A percentile compares a stretch with the other conserved stretches of the same genome.
Evolutionary conservation across 257 asterid species (phyloP).

Genomic region (Petunia axillaris): DNA sequence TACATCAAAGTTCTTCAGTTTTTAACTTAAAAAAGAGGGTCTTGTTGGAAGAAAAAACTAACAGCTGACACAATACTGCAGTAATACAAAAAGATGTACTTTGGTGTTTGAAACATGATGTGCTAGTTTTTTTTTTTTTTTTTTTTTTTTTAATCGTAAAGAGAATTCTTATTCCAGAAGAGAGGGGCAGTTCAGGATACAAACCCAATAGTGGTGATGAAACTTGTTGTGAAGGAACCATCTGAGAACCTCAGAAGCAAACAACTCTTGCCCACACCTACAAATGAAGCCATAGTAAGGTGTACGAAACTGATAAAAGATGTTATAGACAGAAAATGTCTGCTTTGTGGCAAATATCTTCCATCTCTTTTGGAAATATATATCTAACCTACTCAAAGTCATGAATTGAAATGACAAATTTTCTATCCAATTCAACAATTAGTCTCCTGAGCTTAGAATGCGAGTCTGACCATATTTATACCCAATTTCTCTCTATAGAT

Average conservation of each 20-base stretch:
- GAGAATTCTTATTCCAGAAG: background rate
- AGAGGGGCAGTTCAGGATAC: slow-evolving; percentile 30
- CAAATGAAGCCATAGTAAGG: slow-evolving; percentile 21
- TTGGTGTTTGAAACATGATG: background rate
- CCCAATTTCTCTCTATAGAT: background rate
- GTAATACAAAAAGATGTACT: background rate
- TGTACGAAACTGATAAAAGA: slow-evolving; percentile 18
- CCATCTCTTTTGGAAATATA: background rate
- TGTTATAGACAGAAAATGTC: background rate
- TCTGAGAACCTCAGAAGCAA: slow-evolving; percentile 50
- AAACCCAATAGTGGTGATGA: slow-evolving; percentile 83
- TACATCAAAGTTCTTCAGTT: background rate
- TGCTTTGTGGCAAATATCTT: background rate
- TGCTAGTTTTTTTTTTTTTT: too few relatives aligned
- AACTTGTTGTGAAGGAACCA: slow-evolving; percentile 82
- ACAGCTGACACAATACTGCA: background rate
- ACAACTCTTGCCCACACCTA: slow-evolving; percentile 54
- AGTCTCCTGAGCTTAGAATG: background rate
- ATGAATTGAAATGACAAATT: background rate
- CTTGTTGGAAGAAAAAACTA: background rate
- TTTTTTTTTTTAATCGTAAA: too few relatives aligned
- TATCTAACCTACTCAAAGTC: background rate
- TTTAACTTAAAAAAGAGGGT: background rate
- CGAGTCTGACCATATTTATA: background rate
- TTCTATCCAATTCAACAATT: background rate